Evolutionary conservation across 2,329 filamentous ascomycete genomes (phyloP).

Genomic region (Paracamarosporium sp.): DNA sequence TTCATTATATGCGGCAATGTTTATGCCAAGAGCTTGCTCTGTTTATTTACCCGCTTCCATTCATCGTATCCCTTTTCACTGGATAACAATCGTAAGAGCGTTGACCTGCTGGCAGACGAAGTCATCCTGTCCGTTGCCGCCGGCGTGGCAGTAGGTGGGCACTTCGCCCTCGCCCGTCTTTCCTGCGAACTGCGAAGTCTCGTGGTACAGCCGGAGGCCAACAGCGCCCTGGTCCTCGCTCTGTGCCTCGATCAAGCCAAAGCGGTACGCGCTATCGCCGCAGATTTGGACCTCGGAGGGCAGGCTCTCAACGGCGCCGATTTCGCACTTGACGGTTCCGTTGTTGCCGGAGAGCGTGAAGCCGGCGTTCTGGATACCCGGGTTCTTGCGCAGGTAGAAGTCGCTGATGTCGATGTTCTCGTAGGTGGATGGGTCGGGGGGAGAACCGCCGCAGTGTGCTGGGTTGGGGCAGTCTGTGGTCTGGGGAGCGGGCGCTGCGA

Average conservation of each 20-base stretch:
- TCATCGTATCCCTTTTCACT: background rate
- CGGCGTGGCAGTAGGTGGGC: constrained; percentile 28
- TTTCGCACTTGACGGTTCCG: constrained; percentile 18
- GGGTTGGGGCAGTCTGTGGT: constrained; percentile 28
- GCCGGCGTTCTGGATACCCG: constrained; percentile 17
- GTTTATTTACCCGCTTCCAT: background rate
- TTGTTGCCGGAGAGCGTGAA: constrained; percentile 31
- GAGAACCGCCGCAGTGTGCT: constrained; percentile 6
- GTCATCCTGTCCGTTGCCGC: constrained; percentile 24
- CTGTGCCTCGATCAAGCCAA: constrained; percentile 16
- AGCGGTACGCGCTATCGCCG: constrained; percentile 26
- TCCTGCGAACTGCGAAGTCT: constrained; percentile 18
- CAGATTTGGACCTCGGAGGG: constrained; percentile 22
- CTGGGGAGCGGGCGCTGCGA: constrained; percentile 27
- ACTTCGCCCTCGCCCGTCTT: constrained; percentile 15
- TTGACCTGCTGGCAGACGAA: constrained; percentile 24
- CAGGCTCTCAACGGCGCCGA: constrained; percentile 15
- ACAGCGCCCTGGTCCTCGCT: constrained; percentile 3
- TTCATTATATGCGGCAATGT: background rate
- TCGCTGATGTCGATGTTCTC: constrained; percentile 30
- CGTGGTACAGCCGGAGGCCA: constrained; percentile 23
- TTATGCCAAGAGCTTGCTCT: background rate
- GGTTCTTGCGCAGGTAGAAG: constrained; percentile 26
- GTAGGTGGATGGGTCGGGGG: constrained; percentile 2
- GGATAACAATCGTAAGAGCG: constrained; percentile 19